phyloP scores from a whole-genome alignment of 768 basidiomycete genomes.

The Mycena galopus region DNA sequence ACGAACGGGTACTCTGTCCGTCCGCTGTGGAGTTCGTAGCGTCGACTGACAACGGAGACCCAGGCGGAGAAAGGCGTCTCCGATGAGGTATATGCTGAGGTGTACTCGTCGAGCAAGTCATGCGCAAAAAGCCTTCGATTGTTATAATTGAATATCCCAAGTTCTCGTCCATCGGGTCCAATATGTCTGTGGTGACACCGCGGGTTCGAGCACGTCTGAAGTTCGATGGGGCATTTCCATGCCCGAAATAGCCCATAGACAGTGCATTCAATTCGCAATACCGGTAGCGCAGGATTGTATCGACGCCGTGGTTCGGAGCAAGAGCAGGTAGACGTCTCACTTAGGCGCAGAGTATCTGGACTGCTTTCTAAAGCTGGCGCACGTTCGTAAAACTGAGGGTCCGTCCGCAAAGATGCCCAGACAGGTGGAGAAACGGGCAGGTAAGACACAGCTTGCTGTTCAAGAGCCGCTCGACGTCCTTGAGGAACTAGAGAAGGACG shows the following conservation, averaged over 20 bases:
- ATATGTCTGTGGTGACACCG: constrained; percentile 12
- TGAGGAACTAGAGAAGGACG: background rate
- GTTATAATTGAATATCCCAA: constrained; percentile 37
- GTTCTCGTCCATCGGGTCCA: constrained; percentile 22
- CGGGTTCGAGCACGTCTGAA: constrained; percentile 13
- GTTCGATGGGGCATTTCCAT: background rate
- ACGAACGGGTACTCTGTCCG: background rate
- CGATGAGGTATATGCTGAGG: constrained; percentile 14
- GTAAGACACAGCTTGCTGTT: background rate
- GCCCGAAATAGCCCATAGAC: background rate
- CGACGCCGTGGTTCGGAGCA: background rate
- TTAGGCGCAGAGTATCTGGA: background rate
- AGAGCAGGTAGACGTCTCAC: background rate
- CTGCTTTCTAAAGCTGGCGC: background rate
- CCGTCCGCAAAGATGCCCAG: background rate
- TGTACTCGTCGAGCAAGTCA: constrained; percentile 34
- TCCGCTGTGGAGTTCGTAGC: constrained; percentile 1
- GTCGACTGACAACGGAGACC: constrained; percentile 10
- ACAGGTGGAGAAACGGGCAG: background rate
- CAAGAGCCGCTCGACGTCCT: background rate
- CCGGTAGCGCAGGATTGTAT: background rate
- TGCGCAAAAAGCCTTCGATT: constrained; percentile 27
- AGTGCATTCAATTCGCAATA: background rate
- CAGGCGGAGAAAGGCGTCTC: constrained; percentile 33
- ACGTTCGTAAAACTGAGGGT: background rate